phyloP scores from a whole-genome alignment of 495 filamentous ascomycete genomes.

The Talaromyces stipitatus region DNA sequence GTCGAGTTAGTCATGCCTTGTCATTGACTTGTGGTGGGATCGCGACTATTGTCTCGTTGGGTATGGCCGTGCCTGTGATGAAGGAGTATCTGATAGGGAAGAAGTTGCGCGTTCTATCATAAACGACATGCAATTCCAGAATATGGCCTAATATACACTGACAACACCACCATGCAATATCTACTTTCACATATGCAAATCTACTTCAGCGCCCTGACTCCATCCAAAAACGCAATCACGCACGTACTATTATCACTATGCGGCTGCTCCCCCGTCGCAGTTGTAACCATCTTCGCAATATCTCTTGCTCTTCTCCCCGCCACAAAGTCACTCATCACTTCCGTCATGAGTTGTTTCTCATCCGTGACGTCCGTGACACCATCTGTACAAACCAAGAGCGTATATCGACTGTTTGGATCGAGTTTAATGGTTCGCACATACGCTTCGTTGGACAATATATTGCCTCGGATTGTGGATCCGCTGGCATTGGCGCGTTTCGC shows the following conservation, averaged over 20 bases:
- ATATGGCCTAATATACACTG: no score
- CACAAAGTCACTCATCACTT: constrained; percentile 27
- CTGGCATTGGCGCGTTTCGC: constrained; percentile 5
- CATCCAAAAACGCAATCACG: constrained; percentile 25
- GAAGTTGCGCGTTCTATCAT: not conserved
- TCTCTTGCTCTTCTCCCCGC: constrained; percentile 23
- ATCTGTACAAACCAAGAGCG: constrained; percentile 24
- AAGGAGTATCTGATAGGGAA: not conserved
- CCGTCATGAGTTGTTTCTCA: constrained; percentile 22
- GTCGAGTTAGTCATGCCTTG: constrained; percentile 25
- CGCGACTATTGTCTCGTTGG: not conserved
- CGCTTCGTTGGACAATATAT: constrained; percentile 29
- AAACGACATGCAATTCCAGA: not conserved
- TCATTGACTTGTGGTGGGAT: not conserved
- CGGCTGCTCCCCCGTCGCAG: constrained; percentile 7
- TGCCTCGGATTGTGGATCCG: constrained; percentile 13
- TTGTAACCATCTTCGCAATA: constrained; percentile 22
- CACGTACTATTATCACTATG: constrained; percentile 29
- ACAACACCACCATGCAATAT: not conserved
- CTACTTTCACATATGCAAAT: not conserved
- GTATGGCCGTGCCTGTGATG: not conserved
- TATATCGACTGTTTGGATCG: constrained; percentile 19
- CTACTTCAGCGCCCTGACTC: constrained; percentile 4
- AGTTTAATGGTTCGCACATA: constrained; percentile 19
- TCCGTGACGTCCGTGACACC: constrained; percentile 24